Evolutionary conservation across 176 grass and related monocot genomes (phyloP).

Genomic region (Aegilops umbellulata): DNA sequence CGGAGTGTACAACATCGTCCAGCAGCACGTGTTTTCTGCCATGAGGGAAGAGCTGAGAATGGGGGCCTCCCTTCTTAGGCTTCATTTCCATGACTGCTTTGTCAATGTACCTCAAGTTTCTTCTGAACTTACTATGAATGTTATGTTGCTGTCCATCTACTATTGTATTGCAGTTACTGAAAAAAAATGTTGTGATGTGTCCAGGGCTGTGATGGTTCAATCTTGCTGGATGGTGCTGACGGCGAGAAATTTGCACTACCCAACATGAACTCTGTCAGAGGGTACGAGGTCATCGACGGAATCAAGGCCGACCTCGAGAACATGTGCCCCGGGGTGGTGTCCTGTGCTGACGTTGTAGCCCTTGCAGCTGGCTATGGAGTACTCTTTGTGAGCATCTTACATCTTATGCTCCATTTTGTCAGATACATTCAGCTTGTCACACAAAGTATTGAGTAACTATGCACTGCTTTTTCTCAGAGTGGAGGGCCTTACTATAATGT

Average conservation of each 20-base stretch:
- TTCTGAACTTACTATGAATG: not conserved
- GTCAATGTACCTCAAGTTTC: slow-evolving; percentile 45
- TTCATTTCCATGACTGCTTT: slow-evolving; percentile 94
- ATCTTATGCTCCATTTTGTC: not conserved
- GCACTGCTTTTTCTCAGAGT: slow-evolving; percentile 38
- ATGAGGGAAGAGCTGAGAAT: slow-evolving; percentile 62
- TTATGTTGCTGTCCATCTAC: not conserved
- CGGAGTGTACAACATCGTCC: slow-evolving; percentile 39
- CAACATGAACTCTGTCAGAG: slow-evolving; percentile 59
- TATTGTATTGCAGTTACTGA: not conserved
- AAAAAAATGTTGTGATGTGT: not conserved
- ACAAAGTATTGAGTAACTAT: not conserved
- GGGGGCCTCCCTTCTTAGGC: slow-evolving; percentile 71
- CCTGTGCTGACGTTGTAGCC: slow-evolving; percentile 73
- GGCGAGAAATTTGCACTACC: slow-evolving; percentile 52
- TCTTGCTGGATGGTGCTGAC: slow-evolving; percentile 49
- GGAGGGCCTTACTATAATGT: slow-evolving; percentile 57
- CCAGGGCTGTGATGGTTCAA: slow-evolving; percentile 79
- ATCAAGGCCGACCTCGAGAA: slow-evolving; percentile 68
- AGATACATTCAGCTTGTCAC: not conserved
- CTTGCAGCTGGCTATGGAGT: slow-evolving; percentile 69
- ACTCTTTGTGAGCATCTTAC: slow-evolving; percentile 39
- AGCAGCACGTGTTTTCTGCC: slow-evolving; percentile 41
- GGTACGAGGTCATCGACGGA: slow-evolving; percentile 66
- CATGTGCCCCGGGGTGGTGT: slow-evolving; percentile 55